Conservation (phyloP, 164 flowering plant species). For the Vitis riparia region DNA sequence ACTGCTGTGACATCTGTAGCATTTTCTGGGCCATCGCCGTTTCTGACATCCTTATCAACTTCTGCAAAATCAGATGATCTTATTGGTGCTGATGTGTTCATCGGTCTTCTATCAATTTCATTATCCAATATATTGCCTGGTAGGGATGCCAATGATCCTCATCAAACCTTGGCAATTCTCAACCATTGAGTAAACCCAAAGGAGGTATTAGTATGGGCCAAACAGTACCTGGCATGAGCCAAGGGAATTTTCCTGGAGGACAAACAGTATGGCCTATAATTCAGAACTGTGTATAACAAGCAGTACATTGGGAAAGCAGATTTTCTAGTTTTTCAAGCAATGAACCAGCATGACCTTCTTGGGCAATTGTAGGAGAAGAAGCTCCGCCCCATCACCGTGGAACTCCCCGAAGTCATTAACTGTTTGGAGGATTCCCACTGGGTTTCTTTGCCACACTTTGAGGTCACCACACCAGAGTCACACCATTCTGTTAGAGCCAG, state of each 20-base stretch:
- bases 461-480: constrained; percentile 74
- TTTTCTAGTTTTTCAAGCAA: too few species aligned
- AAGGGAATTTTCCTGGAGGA: constrained; percentile 62
- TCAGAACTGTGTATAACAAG: constrained; percentile 28
- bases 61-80: constrained; percentile 38
- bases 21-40: constrained; percentile 79
- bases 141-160: constrained; percentile 65
- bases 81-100: constrained; percentile 34
- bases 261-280: constrained; percentile 74
- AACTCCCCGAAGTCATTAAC: constrained; percentile 46
- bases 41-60: constrained; percentile 56
- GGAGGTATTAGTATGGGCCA: constrained; percentile 65
- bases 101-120: constrained; percentile 66
- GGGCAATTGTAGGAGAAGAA: too few species aligned
- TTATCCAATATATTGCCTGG: constrained; percentile 93
- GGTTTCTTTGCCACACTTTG: constrained; percentile 65
- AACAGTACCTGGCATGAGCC: constrained; percentile 57
- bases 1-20: constrained; percentile 92
- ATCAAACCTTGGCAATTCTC: constrained; percentile 60
- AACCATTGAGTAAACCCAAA: constrained; percentile 61
- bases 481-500: constrained; percentile 84
- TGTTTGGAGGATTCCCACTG: constrained; percentile 79
- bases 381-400: too few species aligned
- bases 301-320: too few species aligned
- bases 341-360: too few species aligned